Evolutionary conservation across 2,329 filamentous ascomycete genomes (phyloP), one percentile per base, ranked within the genome.

Genomic region (Fusarium tricinctum): DNA sequence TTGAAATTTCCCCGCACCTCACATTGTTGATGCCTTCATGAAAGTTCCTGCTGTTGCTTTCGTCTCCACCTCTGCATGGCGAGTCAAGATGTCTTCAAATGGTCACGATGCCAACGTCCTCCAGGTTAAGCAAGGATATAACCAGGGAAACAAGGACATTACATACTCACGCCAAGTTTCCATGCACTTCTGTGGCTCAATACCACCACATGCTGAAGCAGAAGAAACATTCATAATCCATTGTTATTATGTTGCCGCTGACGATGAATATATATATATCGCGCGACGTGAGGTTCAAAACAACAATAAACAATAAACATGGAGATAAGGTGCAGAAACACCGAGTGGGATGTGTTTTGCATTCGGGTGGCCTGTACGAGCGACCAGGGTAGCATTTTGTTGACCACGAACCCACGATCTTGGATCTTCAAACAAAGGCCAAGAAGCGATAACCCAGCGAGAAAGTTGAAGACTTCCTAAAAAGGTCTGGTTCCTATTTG

Each of bases 1-100:
- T 50, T 62, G 48, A 45, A 67, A 58, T 39, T 66, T 60, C 61
- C 57, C 66, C 69, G 70, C 66, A 62, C 60, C 57, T 70, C 54
- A 55, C 39, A 50, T 62, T 61, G 48, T 52, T 46, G 52, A 63
- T 62, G 35, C 51, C 30, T 35, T 58, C 61, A 30, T 30, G 26
- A 28, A 28, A 28, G 26, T 28, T 28, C 26, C 43, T 42, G 14
- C 19, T 49, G 28, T 4, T n/a, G 5, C 8, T 23, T 39, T 55
- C 20, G 30, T 26, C 20, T 38, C 26, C 43, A 38, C 17, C 4
- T 6, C n/a, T 39, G 44, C 38, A 38, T 19, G 23, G 48, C n/a
- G 30, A 51, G 17, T 44, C 30, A 20, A 28, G n/a, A 33, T 45
- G 47, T 23, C n/a, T 13, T 17, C 45, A 44, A 63, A 44, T 39